Evolutionary conservation across 1,139 yeast genomes (phyloP).

Genomic region (Taphrina flavorubra): DNA sequence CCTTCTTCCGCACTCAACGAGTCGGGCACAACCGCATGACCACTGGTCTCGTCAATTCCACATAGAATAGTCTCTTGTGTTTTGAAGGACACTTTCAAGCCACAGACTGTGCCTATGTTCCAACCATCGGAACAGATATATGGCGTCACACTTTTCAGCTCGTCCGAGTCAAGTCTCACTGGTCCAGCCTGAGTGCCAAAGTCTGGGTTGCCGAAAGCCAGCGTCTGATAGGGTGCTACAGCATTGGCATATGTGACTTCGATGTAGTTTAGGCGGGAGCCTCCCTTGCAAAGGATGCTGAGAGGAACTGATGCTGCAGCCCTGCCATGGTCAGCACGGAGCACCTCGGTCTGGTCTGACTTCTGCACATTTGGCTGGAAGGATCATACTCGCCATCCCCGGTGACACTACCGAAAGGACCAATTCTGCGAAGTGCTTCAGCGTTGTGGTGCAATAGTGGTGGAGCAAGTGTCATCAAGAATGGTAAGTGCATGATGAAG

Average conservation of each 20-base stretch:
- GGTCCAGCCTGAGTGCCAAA: not conserved
- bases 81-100: not conserved
- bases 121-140: constrained; percentile 2
- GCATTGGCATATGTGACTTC: not conserved
- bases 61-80: not conserved
- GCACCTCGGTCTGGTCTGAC: too few species aligned
- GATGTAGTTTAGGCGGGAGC: not conserved
- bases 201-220: not conserved
- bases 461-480: not conserved
- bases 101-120: constrained; percentile 10
- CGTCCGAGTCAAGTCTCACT: not conserved
- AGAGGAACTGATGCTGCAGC: not conserved
- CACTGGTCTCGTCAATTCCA: not conserved
- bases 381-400: constrained; percentile 5
- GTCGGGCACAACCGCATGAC: not conserved
- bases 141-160: not conserved
- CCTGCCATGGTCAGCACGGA: not conserved
- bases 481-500: not conserved
- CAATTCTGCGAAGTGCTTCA: not conserved
- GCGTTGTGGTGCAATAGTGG: constrained; percentile 1
- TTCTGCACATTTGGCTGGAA: constrained; percentile 5
- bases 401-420: not conserved
- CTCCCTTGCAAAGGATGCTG: constrained; percentile 5
- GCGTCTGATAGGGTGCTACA: not conserved
- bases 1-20: not conserved